phyloP scores from a whole-genome alignment of 257 asterid species.

The Solanum dulcamara region DNA sequence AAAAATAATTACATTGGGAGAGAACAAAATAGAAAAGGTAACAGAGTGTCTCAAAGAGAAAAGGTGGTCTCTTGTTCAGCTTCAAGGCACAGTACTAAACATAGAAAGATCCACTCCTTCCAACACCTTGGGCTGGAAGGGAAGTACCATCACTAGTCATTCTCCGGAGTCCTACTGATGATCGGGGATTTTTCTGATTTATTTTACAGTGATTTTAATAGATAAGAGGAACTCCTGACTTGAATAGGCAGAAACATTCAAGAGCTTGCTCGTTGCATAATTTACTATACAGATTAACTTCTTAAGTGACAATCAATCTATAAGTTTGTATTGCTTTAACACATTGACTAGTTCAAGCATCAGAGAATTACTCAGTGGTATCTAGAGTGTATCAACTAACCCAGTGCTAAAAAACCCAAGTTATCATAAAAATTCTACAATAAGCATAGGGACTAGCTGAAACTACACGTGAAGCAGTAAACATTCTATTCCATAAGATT shows the following conservation, averaged over 20 bases:
- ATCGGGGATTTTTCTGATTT: neutral
- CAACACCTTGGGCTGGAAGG: neutral
- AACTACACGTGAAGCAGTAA: neutral
- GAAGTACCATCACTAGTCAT: neutral
- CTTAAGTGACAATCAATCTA: neutral
- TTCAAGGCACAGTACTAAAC: neutral
- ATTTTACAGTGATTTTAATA: neutral
- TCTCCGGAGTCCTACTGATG: neutral
- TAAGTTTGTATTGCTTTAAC: neutral
- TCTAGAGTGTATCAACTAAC: neutral
- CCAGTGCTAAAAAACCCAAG: neutral
- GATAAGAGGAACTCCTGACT: neutral
- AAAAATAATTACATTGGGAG: neutral
- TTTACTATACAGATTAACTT: neutral
- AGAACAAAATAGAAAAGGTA: neutral
- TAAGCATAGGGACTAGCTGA: neutral
- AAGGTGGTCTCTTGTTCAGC: neutral
- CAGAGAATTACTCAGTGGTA: neutral
- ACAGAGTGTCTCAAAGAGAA: neutral
- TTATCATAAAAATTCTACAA: neutral
- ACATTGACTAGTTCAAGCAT: neutral
- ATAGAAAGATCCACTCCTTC: neutral
- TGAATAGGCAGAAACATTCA: neutral
- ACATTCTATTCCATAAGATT: neutral
- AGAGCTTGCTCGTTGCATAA: neutral